Evolutionary conservation across 345 rosid genomes (phyloP).

Genomic region (Camelina sativa): DNA sequence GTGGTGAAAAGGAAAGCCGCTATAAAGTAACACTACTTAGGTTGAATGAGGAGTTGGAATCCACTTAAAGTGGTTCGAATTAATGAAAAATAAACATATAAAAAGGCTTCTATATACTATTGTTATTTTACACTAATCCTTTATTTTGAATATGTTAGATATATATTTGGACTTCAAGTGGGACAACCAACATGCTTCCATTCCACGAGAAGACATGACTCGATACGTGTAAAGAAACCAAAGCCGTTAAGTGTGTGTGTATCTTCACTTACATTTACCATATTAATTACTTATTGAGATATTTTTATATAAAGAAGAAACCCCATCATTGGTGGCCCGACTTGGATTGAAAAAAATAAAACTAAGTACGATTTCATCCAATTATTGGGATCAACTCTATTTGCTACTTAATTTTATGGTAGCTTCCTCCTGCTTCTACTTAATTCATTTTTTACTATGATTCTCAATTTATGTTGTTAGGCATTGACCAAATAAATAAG

Average conservation of each 20-base stretch:
- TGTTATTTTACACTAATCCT: constrained; percentile 26
- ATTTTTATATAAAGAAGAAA: constrained; percentile 31
- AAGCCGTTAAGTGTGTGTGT: constrained; percentile 51
- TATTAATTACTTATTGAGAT: constrained; percentile 15
- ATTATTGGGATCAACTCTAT: constrained; percentile 56
- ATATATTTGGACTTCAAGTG: constrained; percentile 54
- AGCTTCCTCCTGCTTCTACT: constrained; percentile 27
- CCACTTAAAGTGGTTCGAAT: constrained; percentile 67
- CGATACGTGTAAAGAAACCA: constrained; percentile 69
- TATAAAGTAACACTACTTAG: constrained; percentile 52
- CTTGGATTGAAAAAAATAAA: constrained; percentile 29
- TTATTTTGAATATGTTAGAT: constrained; percentile 36
- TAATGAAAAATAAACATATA: constrained; percentile 34
- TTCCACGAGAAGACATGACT: constrained; percentile 49
- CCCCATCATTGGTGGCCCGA: constrained; percentile 64
- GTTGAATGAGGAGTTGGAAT: constrained; percentile 95
- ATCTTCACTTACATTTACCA: constrained; percentile 32
- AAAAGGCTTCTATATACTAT: constrained; percentile 4
- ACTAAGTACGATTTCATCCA: constrained; percentile 43
- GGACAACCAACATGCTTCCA: constrained; percentile 66
- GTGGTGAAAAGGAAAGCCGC: constrained; percentile 93
- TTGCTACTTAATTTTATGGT: constrained; percentile 28
- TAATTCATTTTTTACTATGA: neutral
- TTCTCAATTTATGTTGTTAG: constrained; percentile 4
- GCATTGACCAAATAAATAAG: constrained; percentile 4